phyloP scores from a whole-genome alignment of 208 protist genomes.

The Trypanosoma caninum region DNA sequence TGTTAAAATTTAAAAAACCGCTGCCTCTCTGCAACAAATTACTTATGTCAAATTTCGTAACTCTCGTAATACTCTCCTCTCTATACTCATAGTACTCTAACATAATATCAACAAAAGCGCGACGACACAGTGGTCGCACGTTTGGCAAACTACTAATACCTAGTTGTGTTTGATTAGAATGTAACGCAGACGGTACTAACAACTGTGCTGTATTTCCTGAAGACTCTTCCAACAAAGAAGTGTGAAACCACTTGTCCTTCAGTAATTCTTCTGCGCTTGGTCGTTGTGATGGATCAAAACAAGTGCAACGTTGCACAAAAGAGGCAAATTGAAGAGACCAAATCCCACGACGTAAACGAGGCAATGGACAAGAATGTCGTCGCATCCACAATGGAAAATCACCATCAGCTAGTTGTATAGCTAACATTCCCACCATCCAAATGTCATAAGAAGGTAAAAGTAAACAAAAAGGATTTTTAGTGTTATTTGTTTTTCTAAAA shows the following conservation, averaged over 20 bases:
- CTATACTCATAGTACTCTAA: constrained; percentile 26
- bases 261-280: constrained; percentile 58
- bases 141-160: neutral
- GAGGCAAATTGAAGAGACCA: constrained; percentile 43
- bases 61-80: constrained; percentile 12
- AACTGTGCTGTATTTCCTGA: neutral
- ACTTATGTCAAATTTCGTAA: neutral
- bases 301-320: constrained; percentile 67
- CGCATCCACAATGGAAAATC: constrained; percentile 34
- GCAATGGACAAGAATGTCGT: constrained; percentile 36
- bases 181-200: neutral
- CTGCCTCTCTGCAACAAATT: neutral
- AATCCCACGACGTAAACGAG: constrained; percentile 28
- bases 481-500: constrained; percentile 35
- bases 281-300: constrained; percentile 35
- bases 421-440: constrained; percentile 76
- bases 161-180: constrained; percentile 1
- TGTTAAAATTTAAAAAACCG: constrained; percentile 1
- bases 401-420: constrained; percentile 62
- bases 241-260: constrained; percentile 73
- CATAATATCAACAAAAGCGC: constrained; percentile 28
- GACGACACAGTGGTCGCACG: constrained; percentile 6
- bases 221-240: constrained; percentile 29
- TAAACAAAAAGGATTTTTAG: constrained; percentile 18
- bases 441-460: constrained; percentile 44